These are phyloP conservation scores for Wickerhamomyces silvicola DNA, from an alignment of 805 yeast species.

Conservation along the genomic window DNA sequence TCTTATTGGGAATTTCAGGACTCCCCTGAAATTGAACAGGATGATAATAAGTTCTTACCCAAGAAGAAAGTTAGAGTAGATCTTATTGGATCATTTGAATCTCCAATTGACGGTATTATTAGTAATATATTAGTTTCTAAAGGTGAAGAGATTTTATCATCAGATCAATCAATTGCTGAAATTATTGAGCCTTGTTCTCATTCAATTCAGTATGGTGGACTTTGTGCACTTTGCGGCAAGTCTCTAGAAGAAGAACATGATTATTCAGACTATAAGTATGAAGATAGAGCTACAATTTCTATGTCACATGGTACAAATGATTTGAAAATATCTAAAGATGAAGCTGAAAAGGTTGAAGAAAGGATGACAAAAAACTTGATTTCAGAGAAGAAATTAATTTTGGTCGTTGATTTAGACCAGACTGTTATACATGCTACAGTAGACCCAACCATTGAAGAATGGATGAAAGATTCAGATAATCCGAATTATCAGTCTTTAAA, in stretches of 20 bases:
- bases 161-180: slow-evolving; percentile 43
- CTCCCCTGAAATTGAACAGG: slow-evolving; percentile 22
- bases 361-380: slow-evolving; percentile 55
- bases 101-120: slow-evolving; percentile 73
- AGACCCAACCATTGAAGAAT: slow-evolving; percentile 93
- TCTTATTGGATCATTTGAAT: slow-evolving; percentile 69
- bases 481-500: slow-evolving; percentile 82
- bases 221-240: slow-evolving; percentile 90
- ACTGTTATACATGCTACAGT: slow-evolving; percentile 97
- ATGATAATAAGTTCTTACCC: slow-evolving; percentile 9
- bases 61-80: slow-evolving; percentile 46
- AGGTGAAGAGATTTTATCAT: slow-evolving; percentile 51
- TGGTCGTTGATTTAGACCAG: slow-evolving; percentile 95
- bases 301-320: slow-evolving; percentile 89
- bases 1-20: slow-evolving; percentile 40
- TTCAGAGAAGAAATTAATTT: slow-evolving; percentile 60
- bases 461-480: slow-evolving; percentile 82
- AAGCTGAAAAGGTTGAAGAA: slow-evolving; percentile 80
- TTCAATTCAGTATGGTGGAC: slow-evolving; percentile 88
- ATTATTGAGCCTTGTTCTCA: slow-evolving; percentile 85
- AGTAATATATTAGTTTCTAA: slow-evolving; percentile 40
- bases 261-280: slow-evolving; percentile 49
- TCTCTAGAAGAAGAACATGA: slow-evolving; percentile 68
- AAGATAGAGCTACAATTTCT: slow-evolving; percentile 73
- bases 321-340: slow-evolving; percentile 74